Percentiles rank a stretch among this genome's conserved stretches.
These are phyloP conservation scores for Neonectria coccinea DNA, from an alignment of 2,329 filamentous ascomycete genomes.

Conservation along the genomic window DNA sequence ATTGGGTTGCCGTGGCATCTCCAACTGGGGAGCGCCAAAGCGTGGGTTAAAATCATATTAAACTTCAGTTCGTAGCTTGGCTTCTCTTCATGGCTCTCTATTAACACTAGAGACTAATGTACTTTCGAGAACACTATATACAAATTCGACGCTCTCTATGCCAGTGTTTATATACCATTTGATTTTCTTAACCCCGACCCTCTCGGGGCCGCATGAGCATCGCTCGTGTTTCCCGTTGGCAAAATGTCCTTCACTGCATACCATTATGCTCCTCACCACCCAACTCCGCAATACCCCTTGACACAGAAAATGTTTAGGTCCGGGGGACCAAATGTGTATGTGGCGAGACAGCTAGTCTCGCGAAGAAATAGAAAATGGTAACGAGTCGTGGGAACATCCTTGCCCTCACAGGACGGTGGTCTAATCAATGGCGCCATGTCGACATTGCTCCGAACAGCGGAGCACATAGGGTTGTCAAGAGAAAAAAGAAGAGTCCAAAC, in stretches of 20 bases:
- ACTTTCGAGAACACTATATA: slow-evolving; percentile 37
- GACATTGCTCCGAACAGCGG: slow-evolving; percentile 31
- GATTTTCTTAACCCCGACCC: slow-evolving; percentile 24
- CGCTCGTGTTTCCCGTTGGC: slow-evolving; percentile 41
- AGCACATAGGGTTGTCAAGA: slow-evolving; percentile 31
- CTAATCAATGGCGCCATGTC: slow-evolving; percentile 43
- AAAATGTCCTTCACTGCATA: slow-evolving; percentile 30
- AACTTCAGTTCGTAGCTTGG: no score
- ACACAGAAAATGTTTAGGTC: slow-evolving; percentile 8
- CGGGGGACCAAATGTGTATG: slow-evolving; percentile 26
- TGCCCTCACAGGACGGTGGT: slow-evolving; percentile 36
- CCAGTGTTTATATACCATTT: slow-evolving; percentile 37
- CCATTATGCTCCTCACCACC: slow-evolving; percentile 32
- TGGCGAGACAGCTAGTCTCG: slow-evolving; percentile 23
- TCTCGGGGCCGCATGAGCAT: slow-evolving; percentile 30
- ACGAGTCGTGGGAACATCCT: slow-evolving; percentile 39
- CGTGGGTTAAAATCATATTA: background rate
- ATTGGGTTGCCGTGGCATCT: slow-evolving; percentile 21
- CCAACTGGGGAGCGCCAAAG: background rate
- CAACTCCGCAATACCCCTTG: slow-evolving; percentile 36
- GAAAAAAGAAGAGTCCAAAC: slow-evolving; percentile 41
- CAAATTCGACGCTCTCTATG: slow-evolving; percentile 31
- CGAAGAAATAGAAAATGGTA: slow-evolving; percentile 33
- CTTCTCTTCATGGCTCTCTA: slow-evolving; percentile 23
- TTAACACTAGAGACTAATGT: slow-evolving; percentile 37